A percentile compares a stretch with the other conserved stretches of the same genome.
Conservation (phyloP, 495 filamentous ascomycete genomes). For the Jackrogersella multiformis region DNA sequence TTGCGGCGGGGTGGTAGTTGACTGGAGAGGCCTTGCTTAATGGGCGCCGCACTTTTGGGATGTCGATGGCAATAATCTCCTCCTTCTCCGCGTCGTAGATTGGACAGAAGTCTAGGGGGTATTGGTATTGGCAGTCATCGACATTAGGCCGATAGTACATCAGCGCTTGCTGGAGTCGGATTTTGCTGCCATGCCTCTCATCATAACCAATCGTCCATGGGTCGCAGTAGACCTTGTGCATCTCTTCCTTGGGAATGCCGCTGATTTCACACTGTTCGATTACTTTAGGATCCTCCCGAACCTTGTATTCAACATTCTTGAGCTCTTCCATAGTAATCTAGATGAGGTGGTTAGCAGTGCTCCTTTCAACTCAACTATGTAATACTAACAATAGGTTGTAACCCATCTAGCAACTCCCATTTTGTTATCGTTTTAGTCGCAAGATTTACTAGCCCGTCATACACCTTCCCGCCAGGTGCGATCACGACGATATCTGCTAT, state of each 20-base stretch:
- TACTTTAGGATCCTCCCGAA: conserved; percentile 83
- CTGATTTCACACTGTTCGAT: conserved; percentile 91
- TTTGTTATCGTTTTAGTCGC: conserved; percentile 72
- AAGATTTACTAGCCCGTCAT: conserved; percentile 85
- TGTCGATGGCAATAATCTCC: conserved; percentile 87
- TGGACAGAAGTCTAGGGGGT: conserved; percentile 92
- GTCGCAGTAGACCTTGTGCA: conserved; percentile 89
- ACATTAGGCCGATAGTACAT: conserved; percentile 94
- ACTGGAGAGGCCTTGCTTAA: conserved; percentile 76
- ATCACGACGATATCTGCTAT: conserved; percentile 90
- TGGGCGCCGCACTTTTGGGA: conserved; percentile 80
- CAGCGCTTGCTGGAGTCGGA: conserved; percentile 88
- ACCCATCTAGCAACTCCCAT: conserved; percentile 81
- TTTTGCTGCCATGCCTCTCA: conserved; percentile 82
- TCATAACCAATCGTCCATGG: conserved; percentile 98
- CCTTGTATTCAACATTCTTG: conserved; percentile 83
- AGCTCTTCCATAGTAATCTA: conserved; percentile 96
- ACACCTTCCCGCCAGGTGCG: conserved; percentile 79
- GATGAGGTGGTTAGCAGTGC: conserved; percentile 17
- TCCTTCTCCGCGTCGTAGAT: conserved; percentile 88
- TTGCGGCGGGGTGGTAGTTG: conserved; percentile 81
- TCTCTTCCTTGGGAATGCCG: conserved; percentile 86
- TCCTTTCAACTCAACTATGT: neutral
- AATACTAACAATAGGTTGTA: conserved; percentile 78
- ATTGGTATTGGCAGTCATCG: conserved; percentile 91